Evolutionary conservation across 495 filamentous ascomycete species (phyloP), one percentile per base, ranked within the genome.

Genomic region (Annulohypoxylon moriforme): DNA sequence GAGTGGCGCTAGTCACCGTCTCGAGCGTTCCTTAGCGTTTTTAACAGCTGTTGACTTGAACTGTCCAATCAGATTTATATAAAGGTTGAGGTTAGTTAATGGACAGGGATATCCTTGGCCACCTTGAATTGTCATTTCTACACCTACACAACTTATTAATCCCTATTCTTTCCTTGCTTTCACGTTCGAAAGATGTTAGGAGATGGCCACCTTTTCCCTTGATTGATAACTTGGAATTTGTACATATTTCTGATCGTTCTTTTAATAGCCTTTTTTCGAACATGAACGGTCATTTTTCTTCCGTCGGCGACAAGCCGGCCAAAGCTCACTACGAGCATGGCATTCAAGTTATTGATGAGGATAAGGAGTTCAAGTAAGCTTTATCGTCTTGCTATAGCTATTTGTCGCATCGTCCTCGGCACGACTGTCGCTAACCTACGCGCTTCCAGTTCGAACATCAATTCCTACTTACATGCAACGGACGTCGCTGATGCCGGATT

Each of bases 271-370:
- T 29, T 60, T 66, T 50, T 31, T 61, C 18, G 20, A 34, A 63
- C 20, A 91, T 93, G 85, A 97, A 97, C 81, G 92, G 92, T 72
- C 94, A 97, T 79, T 95, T 97, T 81, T 93, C 93, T 69, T 82
- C 88, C 46, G 87, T 94, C 79, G 92, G 92, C 80, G 86, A 89
- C 61, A 85, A 86, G 80, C 85, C 87, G 65, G 84, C 84, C 47
- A 81, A 85, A 72, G 88, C 91, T 73, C 85, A 91, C 42, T 98
- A 94, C 79, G 91, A 92, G 77, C 93, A 96, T 87, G 96, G 96
- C 56, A 92, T 98, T 74, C 96, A 99, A 83, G 94, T 98, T 73
- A 92, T 99, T 71, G 93, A 98, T 79, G 94, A 92, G 83, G 89
- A 97, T 69, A 98, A 99, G 81, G 86, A 92, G 73, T 98, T 97